Percentiles rank a stretch among this genome's conserved stretches.
Evolutionary conservation across 202 grass and related monocot genomes (phyloP).

Genomic region (Saccharum hybrid): DNA sequence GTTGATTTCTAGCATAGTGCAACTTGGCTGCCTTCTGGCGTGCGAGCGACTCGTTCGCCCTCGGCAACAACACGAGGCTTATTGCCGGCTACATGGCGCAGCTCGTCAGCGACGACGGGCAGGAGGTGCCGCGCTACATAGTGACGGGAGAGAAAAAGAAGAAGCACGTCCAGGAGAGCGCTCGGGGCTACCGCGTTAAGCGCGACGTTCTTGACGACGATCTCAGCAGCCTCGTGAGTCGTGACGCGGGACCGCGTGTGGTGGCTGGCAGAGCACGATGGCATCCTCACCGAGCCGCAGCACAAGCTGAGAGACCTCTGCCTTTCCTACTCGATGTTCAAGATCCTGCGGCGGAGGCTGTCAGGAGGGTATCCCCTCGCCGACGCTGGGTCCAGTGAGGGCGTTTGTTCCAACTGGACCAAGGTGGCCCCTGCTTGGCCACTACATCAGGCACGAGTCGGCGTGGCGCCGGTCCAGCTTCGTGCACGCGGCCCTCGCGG

Average conservation of each 20-base stretch:
- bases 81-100: constrained; percentile 50
- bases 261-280: neutral
- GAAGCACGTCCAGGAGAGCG: constrained; percentile 1
- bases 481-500: too few species aligned
- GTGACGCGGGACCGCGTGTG: constrained; percentile 34
- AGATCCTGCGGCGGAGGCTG: too few species aligned
- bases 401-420: too few species aligned
- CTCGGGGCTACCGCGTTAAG: constrained; percentile 20
- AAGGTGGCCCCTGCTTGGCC: too few species aligned
- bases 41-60: neutral
- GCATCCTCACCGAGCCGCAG: neutral
- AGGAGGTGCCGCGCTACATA: constrained; percentile 32
- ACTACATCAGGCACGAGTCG: too few species aligned
- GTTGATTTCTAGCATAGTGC: too few species aligned
- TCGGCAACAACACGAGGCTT: constrained; percentile 46
- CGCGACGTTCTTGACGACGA: neutral
- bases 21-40: neutral
- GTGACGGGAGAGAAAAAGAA: constrained; percentile 32
- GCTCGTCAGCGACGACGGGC: constrained; percentile 3
- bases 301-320: constrained; percentile 44
- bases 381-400: too few species aligned
- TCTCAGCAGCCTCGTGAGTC: neutral
- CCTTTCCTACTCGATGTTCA: constrained; percentile 30
- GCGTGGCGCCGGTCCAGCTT: too few species aligned
- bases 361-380: too few species aligned